phyloP scores from a whole-genome alignment of 2,329 filamentous ascomycete species.

The Ceratocystis albifundus region DNA sequence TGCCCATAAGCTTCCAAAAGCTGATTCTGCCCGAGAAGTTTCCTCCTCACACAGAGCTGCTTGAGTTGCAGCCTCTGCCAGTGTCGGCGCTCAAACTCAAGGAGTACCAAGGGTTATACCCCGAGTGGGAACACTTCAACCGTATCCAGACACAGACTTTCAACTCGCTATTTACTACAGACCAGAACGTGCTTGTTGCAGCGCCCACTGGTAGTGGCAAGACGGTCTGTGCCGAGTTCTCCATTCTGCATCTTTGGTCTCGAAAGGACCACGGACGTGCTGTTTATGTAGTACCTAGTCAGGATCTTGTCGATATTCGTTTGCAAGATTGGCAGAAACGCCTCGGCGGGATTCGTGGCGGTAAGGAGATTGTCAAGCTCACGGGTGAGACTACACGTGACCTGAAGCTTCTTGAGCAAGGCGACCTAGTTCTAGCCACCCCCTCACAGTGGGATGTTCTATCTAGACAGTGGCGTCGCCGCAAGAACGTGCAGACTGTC shows the following conservation, averaged over 20 bases:
- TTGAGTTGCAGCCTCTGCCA: conserved; percentile 84
- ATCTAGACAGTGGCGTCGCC: conserved; percentile 89
- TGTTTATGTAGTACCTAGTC: conserved; percentile 89
- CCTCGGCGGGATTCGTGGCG: conserved; percentile 58
- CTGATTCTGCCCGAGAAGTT: conserved; percentile 91
- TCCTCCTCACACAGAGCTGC: conserved; percentile 78
- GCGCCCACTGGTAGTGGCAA: conserved; percentile 93
- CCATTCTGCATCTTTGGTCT: conserved; percentile 77
- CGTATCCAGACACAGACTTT: conserved; percentile 96
- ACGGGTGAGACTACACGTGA: conserved; percentile 88
- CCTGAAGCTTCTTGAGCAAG: conserved; percentile 73
- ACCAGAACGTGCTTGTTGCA: conserved; percentile 88
- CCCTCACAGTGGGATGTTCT: conserved; percentile 92
- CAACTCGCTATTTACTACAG: conserved; percentile 78
- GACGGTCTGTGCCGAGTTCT: conserved; percentile 92
- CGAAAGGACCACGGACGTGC: conserved; percentile 50
- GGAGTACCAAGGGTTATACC: conserved; percentile 72
- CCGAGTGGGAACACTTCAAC: conserved; percentile 81
- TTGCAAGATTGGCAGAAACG: conserved; percentile 77
- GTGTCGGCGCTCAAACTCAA: conserved; percentile 77
- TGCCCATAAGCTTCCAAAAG: conserved; percentile 91
- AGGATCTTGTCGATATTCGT: conserved; percentile 76
- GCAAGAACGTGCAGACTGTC: conserved; percentile 87
- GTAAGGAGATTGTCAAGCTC: conserved; percentile 84
- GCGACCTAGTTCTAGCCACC: conserved; percentile 83